Evolutionary conservation across 805 yeast genomes (phyloP), one percentile per base, ranked within the genome.

Genomic region (Clavispora fructus): DNA sequence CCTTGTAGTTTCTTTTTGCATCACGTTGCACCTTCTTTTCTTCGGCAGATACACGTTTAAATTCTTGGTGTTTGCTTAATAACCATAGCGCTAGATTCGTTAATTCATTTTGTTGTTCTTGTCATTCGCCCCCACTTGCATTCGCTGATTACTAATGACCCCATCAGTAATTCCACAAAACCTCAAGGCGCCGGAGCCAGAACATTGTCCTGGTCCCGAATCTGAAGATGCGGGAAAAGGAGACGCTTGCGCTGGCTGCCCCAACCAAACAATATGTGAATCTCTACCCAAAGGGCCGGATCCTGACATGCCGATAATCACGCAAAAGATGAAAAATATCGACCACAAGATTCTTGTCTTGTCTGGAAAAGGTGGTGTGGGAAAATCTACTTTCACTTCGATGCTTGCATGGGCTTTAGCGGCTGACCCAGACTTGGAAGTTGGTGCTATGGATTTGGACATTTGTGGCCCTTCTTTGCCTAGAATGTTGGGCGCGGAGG

Each of bases 121-220:
- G 7, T 2, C 32, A 12, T 16, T 14, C 19, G 9, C 14, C 19
- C 10, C 13, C 19, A 14, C 14, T 32, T n/a, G 35, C 7, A 10
- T 14, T 16, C 5, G 25, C 25, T 17, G 37, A 33, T 33, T 33
- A 33, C 25, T 33, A 33, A 33, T 33, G 37, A 33, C 37, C n/a
- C 37, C 37, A 17, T 33, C 37, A 33, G 37, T 25, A 1, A 5
- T 33, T 16, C 25, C 37, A 17, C 37, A 33, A 33, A 33, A 58
- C 38, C 57, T 69, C 23, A 54, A 73, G 45, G 87, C 83, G 0
- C 90, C 94, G 0, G 95, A 85, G 59, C 98, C 99, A 1, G 97
- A 90, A 61, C 98, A 94, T 65, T 94, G 99, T 69, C 99, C 99
- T 0, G 99, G 99, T 1, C 96, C 98, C 1, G 97, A 92, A 61